phyloP scores from a whole-genome alignment of 768 basidiomycete species.

The Mycena kentingensis region DNA sequence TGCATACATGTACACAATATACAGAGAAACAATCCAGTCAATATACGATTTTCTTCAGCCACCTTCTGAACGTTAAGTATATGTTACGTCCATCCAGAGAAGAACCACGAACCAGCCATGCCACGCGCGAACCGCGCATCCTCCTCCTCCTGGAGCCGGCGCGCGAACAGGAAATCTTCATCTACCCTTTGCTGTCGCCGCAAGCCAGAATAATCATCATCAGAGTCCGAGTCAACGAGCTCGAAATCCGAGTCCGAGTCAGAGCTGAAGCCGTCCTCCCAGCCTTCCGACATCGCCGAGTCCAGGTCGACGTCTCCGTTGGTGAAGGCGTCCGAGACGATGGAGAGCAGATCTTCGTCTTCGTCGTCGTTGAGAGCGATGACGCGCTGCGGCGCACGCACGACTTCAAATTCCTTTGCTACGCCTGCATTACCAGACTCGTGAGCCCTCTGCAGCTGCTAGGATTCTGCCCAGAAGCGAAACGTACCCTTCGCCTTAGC shows the following conservation, averaged over 20 bases:
- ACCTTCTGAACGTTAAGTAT: no score
- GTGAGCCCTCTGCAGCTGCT: not conserved
- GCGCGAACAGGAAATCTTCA: not conserved
- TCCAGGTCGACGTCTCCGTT: no score
- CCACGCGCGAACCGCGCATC: not conserved
- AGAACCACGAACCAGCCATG: no score
- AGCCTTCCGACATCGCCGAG: not conserved
- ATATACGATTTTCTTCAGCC: no score
- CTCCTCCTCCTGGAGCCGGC: not conserved
- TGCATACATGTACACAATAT: no score
- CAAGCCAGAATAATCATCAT: not conserved
- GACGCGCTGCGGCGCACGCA: constrained; percentile 6
- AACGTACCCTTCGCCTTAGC: not conserved
- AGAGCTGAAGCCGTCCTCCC: not conserved
- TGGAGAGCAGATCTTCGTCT: not conserved
- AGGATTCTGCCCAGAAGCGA: not conserved
- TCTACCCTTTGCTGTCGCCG: not conserved
- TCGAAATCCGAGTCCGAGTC: not conserved
- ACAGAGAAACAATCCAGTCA: no score
- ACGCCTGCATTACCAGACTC: not conserved
- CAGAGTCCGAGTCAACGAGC: not conserved
- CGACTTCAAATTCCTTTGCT: constrained; percentile 12
- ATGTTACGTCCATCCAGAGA: no score
- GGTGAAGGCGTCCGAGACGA: no score
- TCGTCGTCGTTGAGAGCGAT: constrained; percentile 3